A percentile compares a stretch with the other conserved stretches of the same genome.
phyloP scores from a whole-genome alignment of 441 rosid species.

The Euphorbia corollata region DNA sequence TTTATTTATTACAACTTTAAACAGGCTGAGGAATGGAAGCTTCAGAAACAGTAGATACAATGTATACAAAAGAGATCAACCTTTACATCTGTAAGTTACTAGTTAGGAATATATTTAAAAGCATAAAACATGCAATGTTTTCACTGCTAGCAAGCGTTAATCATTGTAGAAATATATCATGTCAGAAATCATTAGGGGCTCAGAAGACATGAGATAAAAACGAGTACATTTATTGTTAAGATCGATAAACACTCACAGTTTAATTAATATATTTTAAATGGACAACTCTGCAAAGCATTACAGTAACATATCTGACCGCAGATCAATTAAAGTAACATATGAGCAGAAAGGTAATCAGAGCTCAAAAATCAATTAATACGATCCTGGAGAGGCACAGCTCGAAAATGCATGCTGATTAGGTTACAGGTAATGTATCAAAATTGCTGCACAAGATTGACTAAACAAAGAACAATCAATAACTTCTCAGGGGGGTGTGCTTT shows the following conservation, averaged over 20 bases:
- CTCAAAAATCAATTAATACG: neutral
- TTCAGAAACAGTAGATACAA: neutral
- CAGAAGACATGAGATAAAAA: conserved; percentile 2
- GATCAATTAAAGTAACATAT: neutral
- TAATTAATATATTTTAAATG: neutral
- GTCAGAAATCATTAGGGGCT: neutral
- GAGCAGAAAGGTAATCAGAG: neutral
- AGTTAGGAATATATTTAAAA: neutral
- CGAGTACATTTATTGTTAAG: neutral
- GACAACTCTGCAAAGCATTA: neutral
- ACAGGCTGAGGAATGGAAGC: neutral
- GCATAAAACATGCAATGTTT: neutral
- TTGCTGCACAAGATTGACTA: no score
- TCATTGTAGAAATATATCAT: neutral
- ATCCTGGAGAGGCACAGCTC: neutral
- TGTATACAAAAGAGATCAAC: conserved; percentile 2
- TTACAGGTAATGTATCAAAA: no score
- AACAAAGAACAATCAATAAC: neutral
- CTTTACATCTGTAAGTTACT: neutral
- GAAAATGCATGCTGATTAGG: no score
- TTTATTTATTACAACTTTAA: neutral
- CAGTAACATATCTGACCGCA: neutral
- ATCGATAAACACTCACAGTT: neutral
- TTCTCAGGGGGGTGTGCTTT: neutral
- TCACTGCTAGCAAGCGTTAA: neutral